Conservation (phyloP, 768 basidiomycete species). For the Lactarius trivialis region DNA sequence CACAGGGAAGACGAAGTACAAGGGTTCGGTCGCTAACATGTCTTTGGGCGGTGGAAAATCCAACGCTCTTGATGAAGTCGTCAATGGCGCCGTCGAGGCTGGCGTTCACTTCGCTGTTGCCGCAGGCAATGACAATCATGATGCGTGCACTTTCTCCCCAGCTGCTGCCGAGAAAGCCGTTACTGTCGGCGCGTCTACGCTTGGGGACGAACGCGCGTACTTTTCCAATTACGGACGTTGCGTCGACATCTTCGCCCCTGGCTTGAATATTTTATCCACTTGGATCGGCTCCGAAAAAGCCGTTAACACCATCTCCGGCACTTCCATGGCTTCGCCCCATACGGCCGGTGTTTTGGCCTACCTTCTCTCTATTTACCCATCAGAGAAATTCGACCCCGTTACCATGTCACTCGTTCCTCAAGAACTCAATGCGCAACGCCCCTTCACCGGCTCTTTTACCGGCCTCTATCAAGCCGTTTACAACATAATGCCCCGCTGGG, state of each 20-base stretch:
- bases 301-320: conserved; percentile 72
- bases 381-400: conserved; percentile 47
- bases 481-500: conserved; percentile 49
- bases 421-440: conserved; percentile 31
- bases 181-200: conserved; percentile 89
- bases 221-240: conserved; percentile 91
- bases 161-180: conserved; percentile 84
- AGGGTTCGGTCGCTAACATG: conserved; percentile 97
- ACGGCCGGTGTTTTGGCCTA: conserved; percentile 83
- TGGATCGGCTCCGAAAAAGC: conserved; percentile 56
- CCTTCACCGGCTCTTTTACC: conserved; percentile 33
- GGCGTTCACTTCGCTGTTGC: conserved; percentile 98
- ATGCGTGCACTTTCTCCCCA: conserved; percentile 91
- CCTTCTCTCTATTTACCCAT: conserved; percentile 79
- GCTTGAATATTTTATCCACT: conserved; percentile 83
- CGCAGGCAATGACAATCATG: conserved; percentile 81
- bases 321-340: conserved; percentile 92
- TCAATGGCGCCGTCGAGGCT: conserved; percentile 73
- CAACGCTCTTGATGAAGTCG: conserved; percentile 70
- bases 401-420: conserved; percentile 33
- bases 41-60: conserved; percentile 95
- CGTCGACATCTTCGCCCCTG: conserved; percentile 89
- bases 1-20: conserved; percentile 78
- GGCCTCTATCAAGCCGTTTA: conserved; percentile 48
- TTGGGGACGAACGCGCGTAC: conserved; percentile 75